Base-by-base conservation (phyloP, 345 rosid genomes). In the Durio zibethinus region DNA sequence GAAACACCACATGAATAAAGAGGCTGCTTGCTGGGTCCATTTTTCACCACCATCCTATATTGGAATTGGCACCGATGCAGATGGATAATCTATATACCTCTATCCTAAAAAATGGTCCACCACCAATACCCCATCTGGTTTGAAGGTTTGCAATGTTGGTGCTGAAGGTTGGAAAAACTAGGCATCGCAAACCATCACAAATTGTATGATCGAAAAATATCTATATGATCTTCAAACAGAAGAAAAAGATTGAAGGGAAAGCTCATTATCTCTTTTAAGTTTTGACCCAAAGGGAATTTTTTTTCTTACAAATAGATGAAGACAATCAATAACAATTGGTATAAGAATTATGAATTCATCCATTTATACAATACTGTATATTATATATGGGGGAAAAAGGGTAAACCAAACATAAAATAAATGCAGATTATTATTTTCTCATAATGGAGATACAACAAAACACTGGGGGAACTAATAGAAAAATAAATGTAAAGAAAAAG, bases 341-440 rank as follows among this genome's bases (percentile, higher is more conserved):
- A 72, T 77, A 76, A 73, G 74, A 79, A 78, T 76, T 57, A 78
- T 75, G 79, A 75, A 77, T 77, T 81, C 67, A 62, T 77, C 36
- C 81, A 68, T 65, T 69, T 83, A 76, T 76, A 83, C 88, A 79
- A 40, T 27, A 64, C 27, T 54, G 66, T 64, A 70, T 38, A 38
- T 57, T 47, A 20, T 21, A 53, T 54, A 12, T 40, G 23, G 10
- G 29, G 21, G 21, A 20, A 38, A 65, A 42, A 50, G 47, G 42
- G 73, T 53, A 85, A 73, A 74, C 63, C 35, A 66, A n/a, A 52
- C 73, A 60, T 23, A 59, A 21, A 62, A 74, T 36, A 35, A 57
- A 72, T 54, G 72, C 73, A 72, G 72, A 77, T 74, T 79, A 78
- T 78, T 60, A 83, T 66, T 76, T 79, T 82, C 75, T 78, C 42